Percentiles rank a stretch among this genome's conserved stretches.
These are phyloP conservation scores for Endocladia muricata DNA, from an alignment of 31 red algal species.

Conservation along the genomic window DNA sequence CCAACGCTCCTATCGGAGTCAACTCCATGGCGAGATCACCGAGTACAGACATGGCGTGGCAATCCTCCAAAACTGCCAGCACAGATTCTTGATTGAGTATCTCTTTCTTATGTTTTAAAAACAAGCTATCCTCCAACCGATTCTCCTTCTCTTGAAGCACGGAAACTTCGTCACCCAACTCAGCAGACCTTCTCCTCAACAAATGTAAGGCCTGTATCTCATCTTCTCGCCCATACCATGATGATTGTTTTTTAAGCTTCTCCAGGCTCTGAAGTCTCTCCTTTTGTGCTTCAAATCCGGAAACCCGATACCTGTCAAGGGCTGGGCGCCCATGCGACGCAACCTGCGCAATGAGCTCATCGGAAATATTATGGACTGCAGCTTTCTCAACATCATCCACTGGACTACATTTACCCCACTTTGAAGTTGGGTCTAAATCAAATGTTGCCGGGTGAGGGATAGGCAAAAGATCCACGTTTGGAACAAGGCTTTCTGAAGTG, in stretches of 20 bases:
- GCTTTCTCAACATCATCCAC: constrained; percentile 38
- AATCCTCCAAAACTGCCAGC: constrained; percentile 70
- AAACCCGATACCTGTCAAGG: not conserved
- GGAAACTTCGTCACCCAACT: constrained; percentile 47
- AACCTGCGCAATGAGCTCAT: constrained; percentile 53
- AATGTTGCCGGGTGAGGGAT: constrained; percentile 70
- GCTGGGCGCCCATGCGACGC: constrained; percentile 23
- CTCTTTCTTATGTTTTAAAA: constrained; percentile 19
- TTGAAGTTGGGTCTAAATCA: constrained; percentile 27
- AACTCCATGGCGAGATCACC: constrained; percentile 40
- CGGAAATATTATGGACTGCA: constrained; percentile 32
- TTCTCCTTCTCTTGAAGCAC: constrained; percentile 10
- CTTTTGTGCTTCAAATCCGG: constrained; percentile 54
- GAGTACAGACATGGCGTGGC: constrained; percentile 32
- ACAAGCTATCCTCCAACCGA: constrained; percentile 24
- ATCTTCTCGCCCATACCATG: constrained; percentile 49
- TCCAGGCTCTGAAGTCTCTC: constrained; percentile 3
- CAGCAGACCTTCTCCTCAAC: constrained; percentile 28
- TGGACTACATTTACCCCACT: constrained; percentile 41
- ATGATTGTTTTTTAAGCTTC: constrained; percentile 11
- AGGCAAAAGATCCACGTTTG: constrained; percentile 53
- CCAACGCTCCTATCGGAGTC: constrained; percentile 62
- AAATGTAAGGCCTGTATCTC: constrained; percentile 26
- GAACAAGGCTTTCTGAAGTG: constrained; percentile 4
- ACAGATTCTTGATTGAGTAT: constrained; percentile 19